Evolutionary conservation across 352 stramenopile species (phyloP), one percentile per base, ranked within the genome.

Genomic region (Phytophthora palmivora): DNA sequence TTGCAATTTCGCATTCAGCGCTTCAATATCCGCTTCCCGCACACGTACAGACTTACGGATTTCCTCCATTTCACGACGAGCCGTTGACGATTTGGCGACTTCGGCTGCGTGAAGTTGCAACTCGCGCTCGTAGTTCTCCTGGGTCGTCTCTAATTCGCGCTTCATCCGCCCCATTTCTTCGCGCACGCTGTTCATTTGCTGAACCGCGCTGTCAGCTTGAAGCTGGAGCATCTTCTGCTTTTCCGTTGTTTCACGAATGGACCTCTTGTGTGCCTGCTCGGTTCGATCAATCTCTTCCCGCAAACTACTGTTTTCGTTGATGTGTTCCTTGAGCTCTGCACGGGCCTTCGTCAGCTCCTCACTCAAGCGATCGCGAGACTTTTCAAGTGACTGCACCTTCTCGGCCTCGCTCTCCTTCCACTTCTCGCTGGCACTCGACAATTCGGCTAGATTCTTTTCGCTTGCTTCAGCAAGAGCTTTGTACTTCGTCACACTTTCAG

Each of bases 51-150:
- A 57, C 32, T 73, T 76, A 42, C 74, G 70, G 22, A 81, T 58
- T 18, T 82, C 71, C 45, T 91, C 79, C 44, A 91, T 67, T 34
- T 81, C 64, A 36, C 82, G 80, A 16, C 82, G 76, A 39, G 72
- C 72, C 9, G 75, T 62, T 2, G 81, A 76, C 12, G 80, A 70
- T 55, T 84, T 87, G 12, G 76, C 63, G 6, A 91, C 81, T 57
- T 92, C 79, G 3, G 72, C 65, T 0, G 87, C 80, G 38, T 95
- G 88, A 36, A 93, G 62, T 55, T 94, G 84, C 19, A 96, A 57
- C 53, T 96, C 88, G 9, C 87, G 83, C 53, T 94, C 84, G 49
- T 96, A 96, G 56, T 95, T 92, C 16, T 86, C 79, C 28, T 87
- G 81, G 10, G 85, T 82, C 0, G 48, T 70, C 0, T 67, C 58